Evolutionary conservation across 345 rosid genomes (phyloP), one percentile per base, ranked within the genome.

Genomic region (Gossypium turneri): DNA sequence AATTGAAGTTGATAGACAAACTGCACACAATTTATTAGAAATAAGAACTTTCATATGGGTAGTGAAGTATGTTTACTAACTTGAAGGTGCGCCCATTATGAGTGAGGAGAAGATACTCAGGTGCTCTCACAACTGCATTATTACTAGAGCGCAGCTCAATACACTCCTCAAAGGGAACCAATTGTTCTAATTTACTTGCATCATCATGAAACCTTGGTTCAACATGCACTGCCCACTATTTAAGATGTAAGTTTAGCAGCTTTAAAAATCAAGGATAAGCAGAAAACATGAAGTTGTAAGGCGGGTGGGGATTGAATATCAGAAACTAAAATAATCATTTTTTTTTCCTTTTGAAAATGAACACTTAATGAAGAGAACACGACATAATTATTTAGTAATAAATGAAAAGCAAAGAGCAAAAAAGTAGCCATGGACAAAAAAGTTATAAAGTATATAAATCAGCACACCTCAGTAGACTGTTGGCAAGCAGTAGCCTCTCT

Each of bases 161-260:
- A 77, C 91, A 92, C 80, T 96, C 98, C 88, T 92, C 98, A 74
- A 93, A 93, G 47, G 97, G 98, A 76, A 90, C 97, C 84, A 95
- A 79, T 71, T 95, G 98, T 79, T 95, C 92, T 76, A 93, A 77
- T 73, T 93, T 90, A 86, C 89, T 90, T 65, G 94, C 97, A 82
- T 85, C 98, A 79, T 95, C 98, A 81, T 92, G 98, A 88, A 95
- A 93, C 82, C 86, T 89, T 24, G 99, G 99, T 51, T 87, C 91
- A 81, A 95, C 86, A 84, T 87, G 92, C 73, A 93, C 90, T 0
- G 97, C 84, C 99, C 99, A 95, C 98, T 95, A 89, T 78, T 56
- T 69, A 85, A 61, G 67, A 77, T 53, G 67, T 25, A 25, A 82
- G 17, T 25, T 81, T 51, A 82, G 77, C 64, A 68, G 64, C 53